Percentiles rank a stretch among this genome's conserved stretches.
These are phyloP conservation scores for Phyllosticta citriasiana DNA, from an alignment of 2,329 filamentous ascomycete species.

Conservation along the genomic window DNA sequence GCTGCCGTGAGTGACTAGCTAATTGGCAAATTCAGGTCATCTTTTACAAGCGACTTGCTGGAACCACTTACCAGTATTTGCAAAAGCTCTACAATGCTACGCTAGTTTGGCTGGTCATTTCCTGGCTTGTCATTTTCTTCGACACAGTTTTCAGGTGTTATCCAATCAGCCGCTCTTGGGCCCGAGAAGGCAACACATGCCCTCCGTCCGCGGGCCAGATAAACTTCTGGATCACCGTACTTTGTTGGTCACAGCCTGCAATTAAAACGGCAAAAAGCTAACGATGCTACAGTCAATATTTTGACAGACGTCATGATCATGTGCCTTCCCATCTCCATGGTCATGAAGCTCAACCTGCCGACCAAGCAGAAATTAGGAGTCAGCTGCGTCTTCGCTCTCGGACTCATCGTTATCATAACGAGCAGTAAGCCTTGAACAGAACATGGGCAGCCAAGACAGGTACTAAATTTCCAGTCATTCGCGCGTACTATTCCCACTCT, in stretches of 20 bases:
- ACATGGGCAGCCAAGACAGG: too few relatives aligned
- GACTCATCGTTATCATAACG: conserved; percentile 23
- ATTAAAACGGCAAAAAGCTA: neutral
- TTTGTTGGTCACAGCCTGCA: neutral
- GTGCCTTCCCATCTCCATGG: conserved; percentile 27
- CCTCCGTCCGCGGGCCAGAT: neutral
- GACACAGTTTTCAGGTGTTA: conserved; percentile 33
- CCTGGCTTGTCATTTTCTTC: conserved; percentile 28
- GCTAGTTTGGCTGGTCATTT: conserved; percentile 21
- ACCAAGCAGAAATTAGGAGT: conserved; percentile 25
- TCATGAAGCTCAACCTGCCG: conserved; percentile 26
- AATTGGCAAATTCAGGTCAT: conserved; percentile 12
- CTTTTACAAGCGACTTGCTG: conserved; percentile 33
- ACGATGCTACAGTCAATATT: conserved; percentile 4
- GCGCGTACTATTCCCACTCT: conserved; percentile 25
- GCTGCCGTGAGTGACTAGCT: too few relatives aligned
- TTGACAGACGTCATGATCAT: conserved; percentile 16
- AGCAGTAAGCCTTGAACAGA: conserved; percentile 13
- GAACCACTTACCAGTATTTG: conserved; percentile 22
- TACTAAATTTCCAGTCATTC: conserved; percentile 16
- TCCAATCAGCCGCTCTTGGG: conserved; percentile 23
- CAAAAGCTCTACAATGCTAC: conserved; percentile 30
- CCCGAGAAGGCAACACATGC: conserved; percentile 13
- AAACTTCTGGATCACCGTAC: conserved; percentile 10
- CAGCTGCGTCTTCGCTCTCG: conserved; percentile 22